Evolutionary conservation across 305 asterid species (phyloP), one percentile per base, ranked within the genome.

Genomic region (Fraxinus latifolia): DNA sequence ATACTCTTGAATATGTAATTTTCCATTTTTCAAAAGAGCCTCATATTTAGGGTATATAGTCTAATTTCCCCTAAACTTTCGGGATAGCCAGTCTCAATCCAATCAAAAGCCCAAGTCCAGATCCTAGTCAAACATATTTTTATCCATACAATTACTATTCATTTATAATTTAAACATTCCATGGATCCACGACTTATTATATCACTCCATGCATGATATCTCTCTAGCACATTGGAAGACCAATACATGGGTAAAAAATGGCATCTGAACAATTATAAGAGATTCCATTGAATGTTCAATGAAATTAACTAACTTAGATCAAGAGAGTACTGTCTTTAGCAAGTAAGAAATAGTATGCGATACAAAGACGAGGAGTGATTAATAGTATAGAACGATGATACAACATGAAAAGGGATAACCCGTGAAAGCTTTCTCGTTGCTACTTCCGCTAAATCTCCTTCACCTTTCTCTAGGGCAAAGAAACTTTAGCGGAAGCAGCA

Each of bases 371-470:
- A 67, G 27, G 29, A 19, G 31, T 9, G 8, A 74, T 36, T 11
- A 21, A 74, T 8, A 74, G 7, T 11, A 75, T 1, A 23, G 9
- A 2, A 76, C 70, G 8, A 76, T 32, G 76, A 74, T 80, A 88
- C 84, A 89, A 81, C 78, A 86, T 36, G 80, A 83, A 88, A 82
- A 89, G 85, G 91, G 93, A 89, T 89, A 89, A 88, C 97, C 91
- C 89, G 88, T 87, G 87, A 93, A 88, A 91, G 99, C 97, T 91
- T 90, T 92, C 97, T 90, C 98, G 92, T 91, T 93, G 97, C 95
- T 82, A 91, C 98, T 95, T 93, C 97, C 97, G 90, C 99, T 93
- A 90, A 89, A 89, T 82, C 85, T 91, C 91, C 90, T 78, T 89
- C 81, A 91, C 95, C 97, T 32, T 60, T 71, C 44, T 77, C 78